Conservation (phyloP, 1,139 yeast species). For the Candida neerlandica region DNA sequence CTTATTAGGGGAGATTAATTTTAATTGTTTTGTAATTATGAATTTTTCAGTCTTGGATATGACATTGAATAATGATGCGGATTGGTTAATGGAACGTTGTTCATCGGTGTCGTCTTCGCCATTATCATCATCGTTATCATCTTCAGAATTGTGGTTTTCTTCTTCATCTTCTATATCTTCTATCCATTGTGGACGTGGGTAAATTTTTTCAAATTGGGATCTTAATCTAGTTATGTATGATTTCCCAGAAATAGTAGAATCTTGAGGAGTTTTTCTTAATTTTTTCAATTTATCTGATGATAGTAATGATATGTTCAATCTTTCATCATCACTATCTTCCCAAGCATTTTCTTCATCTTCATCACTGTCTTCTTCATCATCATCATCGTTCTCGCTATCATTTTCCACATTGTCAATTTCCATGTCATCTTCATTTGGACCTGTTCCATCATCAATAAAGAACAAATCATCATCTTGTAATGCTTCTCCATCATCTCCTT, state of each 20-base stretch:
- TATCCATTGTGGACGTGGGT: conserved; percentile 91
- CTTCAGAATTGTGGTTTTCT: conserved; percentile 21
- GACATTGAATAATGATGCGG: conserved; percentile 37
- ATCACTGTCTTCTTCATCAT: conserved; percentile 32
- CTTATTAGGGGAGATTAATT: conserved; percentile 67
- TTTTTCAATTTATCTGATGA: conserved; percentile 67
- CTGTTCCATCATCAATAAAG: conserved; percentile 60
- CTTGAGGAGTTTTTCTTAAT: conserved; percentile 65
- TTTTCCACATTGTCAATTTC: conserved; percentile 27
- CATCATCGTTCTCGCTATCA: conserved; percentile 42
- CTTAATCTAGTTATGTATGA: conserved; percentile 75
- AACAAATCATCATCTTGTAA: conserved; percentile 65
- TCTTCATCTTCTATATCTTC: conserved; percentile 36
- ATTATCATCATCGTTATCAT: conserved; percentile 36
- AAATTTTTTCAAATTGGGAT: conserved; percentile 81
- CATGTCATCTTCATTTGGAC: not conserved
- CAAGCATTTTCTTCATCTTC: conserved; percentile 62
- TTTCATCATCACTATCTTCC: conserved; percentile 93
- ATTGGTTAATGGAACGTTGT: conserved; percentile 4
- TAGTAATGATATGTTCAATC: conserved; percentile 59
- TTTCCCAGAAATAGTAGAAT: conserved; percentile 60
- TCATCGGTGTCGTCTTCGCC: conserved; percentile 31
- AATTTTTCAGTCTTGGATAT: conserved; percentile 62
- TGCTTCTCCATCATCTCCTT: conserved; percentile 33
- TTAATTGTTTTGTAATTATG: conserved; percentile 50